Base-by-base conservation (phyloP, 768 basidiomycete genomes). In the Pleurotus cornucopiae region DNA sequence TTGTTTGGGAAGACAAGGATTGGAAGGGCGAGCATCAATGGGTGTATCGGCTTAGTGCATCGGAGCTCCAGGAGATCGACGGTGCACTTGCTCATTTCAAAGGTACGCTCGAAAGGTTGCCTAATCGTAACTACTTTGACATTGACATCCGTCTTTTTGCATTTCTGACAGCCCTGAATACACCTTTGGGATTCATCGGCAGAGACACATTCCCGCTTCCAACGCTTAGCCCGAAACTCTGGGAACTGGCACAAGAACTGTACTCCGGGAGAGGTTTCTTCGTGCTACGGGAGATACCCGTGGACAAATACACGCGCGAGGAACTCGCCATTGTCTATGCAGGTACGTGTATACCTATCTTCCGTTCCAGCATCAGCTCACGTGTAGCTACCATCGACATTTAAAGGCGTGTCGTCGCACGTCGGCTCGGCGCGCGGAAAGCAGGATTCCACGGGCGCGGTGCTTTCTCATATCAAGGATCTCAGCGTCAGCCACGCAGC, bases 241-340 rank as follows among this genome's bases (percentile, higher is more conserved):
- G 66, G 45, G 67, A 63, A 11, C 63, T 79, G n/a, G 71, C 76
- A 0, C 54, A 71, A 18, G 76, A 76, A 49, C 66, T 79, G 9
- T 76, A 78, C 58, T 67, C 66, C 18, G 77, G 78, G 5, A 70
- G 78, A 46, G 78, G 78, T 0, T 79, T 79, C 67, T 78, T 77
- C 62, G 77, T 79, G 46, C 53, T 79, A 21, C 69, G 77, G 23
- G 71, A 75, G n/a, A 71, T 79, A 25, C 76, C 76, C 6, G 61
- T 78, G 46, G 72, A 76, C 49, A 67, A 69, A 21, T 78, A 79
- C 62, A 66, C 71, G 7, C 69, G 68, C 25, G 63, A 61, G 6
- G 73, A 79, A 20, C 66, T 75, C 23, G 71, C 72, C 12, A 72
- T 75, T 47, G 66, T 77, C 54, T 77, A 77, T 57, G 73, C 76